Evolutionary conservation across 2,329 filamentous ascomycete species (phyloP), one percentile per base, ranked within the genome.

Genomic region (Hymenotorrendiella dingleyae): DNA sequence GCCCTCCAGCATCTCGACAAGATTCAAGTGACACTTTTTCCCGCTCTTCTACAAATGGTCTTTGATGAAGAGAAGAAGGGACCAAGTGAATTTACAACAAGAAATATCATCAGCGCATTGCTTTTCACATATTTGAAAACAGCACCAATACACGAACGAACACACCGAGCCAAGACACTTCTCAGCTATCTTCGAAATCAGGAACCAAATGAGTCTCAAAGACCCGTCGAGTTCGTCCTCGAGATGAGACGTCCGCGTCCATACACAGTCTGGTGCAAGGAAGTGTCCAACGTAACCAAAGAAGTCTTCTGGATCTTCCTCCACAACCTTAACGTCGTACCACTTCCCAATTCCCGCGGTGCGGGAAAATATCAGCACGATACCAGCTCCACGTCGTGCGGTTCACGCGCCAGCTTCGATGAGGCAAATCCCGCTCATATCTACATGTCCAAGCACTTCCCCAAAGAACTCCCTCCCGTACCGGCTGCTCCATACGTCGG

Each of bases 271-370:
- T 98, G 91, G 91, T 88, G 84, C 66, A 93, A 90, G 64, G 93
- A 98, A 66, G 80, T 91, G 14, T 82, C 83, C 46, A 90, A 86
- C 56, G 91, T 97, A 36, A 95, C 90, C 30, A 96, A 96, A 64
- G 91, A 98, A 63, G 91, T 97, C 21, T 98, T 98, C 62, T 98
- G 91, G 91, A 97, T 97, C 61, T 98, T 97, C 68, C 73, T 97
- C 41, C 91, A 97, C 65, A 86, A 94, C 54, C 72, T 94, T 45
- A 97, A 97, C 57, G 82, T 96, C 34, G 76, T 97, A 27, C 75
- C 87, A 17, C 64, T 86, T 24, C 77, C 51, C n/a, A n/a, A n/a
- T n/a, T n/a, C n/a, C n/a, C 47, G 39, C 42, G 48, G 59, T 40
- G 57, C 64, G 35, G 52, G 59, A 19, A 59, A 62, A 4, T 58